phyloP scores from a whole-genome alignment of 345 rosid genomes.

The Adansonia digitata region DNA sequence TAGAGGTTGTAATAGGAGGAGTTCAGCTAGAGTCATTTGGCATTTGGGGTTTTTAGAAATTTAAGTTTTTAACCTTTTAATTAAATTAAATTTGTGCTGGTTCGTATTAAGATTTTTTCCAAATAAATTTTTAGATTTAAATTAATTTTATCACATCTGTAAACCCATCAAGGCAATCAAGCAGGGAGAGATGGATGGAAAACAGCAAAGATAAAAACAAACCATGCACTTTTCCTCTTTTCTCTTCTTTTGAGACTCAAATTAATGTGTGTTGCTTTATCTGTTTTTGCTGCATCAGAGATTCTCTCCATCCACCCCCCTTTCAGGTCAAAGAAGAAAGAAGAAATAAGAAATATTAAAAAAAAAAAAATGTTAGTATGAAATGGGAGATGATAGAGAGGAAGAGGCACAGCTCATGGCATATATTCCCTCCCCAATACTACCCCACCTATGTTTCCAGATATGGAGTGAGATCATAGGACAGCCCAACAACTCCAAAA shows the following conservation, averaged over 20 bases:
- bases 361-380: conserved; percentile 26
- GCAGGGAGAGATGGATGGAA: conserved; percentile 20
- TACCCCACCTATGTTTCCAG: conserved; percentile 78
- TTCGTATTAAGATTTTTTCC: neutral
- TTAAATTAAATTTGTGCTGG: too few species aligned
- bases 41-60: too few species aligned
- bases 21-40: too few species aligned
- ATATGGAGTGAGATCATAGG: conserved; percentile 64
- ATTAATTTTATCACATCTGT: neutral
- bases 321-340: conserved; percentile 59
- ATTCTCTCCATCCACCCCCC: conserved; percentile 35
- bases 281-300: conserved; percentile 54
- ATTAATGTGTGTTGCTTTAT: conserved; percentile 36
- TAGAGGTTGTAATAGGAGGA: neutral
- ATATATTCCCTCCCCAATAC: conserved; percentile 70
- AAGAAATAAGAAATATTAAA: neutral
- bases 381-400: conserved; percentile 36
- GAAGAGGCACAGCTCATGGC: conserved; percentile 60
- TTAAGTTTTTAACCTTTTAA: too few species aligned
- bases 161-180: conserved; percentile 44
- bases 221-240: conserved; percentile 63
- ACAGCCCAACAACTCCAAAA: conserved; percentile 39
- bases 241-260: conserved; percentile 48
- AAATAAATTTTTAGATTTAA: neutral
- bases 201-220: conserved; percentile 43